Evolutionary conservation across 2,329 filamentous ascomycete species (phyloP).

Genomic region (Penicillium palitans): DNA sequence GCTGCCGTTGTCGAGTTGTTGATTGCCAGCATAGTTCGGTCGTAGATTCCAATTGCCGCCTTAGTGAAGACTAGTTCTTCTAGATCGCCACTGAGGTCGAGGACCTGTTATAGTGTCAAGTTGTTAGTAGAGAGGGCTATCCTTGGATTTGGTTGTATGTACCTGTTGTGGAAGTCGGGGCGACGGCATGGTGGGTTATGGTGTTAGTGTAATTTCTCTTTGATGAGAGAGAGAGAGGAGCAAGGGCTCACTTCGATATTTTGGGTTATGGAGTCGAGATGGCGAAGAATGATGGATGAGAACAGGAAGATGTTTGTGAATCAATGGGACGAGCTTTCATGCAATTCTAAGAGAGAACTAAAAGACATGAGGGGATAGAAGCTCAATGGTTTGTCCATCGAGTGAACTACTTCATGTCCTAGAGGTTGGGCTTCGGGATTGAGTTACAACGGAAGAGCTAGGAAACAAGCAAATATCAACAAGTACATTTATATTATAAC

Average conservation of each 20-base stretch:
- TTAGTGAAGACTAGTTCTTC: background rate
- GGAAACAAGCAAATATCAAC: background rate
- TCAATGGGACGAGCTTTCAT: background rate
- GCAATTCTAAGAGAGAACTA: no score
- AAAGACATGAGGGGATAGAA: background rate
- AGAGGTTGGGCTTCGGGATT: no score
- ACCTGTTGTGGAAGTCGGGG: background rate
- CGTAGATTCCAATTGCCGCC: background rate
- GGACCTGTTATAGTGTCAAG: background rate
- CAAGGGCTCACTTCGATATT: background rate
- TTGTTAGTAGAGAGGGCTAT: background rate
- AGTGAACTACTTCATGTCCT: background rate
- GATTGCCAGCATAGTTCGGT: background rate
- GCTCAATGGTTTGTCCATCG: background rate
- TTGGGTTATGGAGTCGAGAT: background rate
- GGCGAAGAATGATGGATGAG: background rate
- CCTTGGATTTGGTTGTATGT: background rate
- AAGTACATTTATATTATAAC: background rate
- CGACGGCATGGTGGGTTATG: background rate
- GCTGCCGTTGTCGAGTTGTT: background rate
- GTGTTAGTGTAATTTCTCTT: background rate
- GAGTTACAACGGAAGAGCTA: background rate
- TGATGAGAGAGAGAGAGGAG: background rate
- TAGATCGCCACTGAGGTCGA: background rate
- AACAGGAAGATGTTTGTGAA: background rate